Evolutionary conservation across 495 filamentous ascomycete genomes (phyloP).

Genomic region (Aspergillus taichungensis): DNA sequence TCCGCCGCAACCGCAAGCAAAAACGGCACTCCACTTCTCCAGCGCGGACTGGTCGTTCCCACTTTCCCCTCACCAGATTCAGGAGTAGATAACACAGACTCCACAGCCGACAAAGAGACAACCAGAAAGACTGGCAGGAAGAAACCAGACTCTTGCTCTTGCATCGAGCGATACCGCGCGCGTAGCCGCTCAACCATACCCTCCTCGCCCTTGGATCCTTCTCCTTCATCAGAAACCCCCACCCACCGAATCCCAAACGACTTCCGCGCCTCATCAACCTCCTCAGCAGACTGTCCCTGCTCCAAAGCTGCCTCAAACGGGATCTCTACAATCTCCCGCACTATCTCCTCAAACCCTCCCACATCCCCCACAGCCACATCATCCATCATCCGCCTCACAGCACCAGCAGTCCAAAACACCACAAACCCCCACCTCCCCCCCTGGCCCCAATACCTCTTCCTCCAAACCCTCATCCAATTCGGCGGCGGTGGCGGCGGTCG

Average conservation of each 20-base stretch:
- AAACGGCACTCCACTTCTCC: constrained; percentile 1
- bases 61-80: neutral
- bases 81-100: neutral
- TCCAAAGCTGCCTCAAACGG: constrained; percentile 1
- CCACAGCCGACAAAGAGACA: constrained; percentile 1
- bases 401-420: neutral
- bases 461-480: neutral
- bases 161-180: constrained; percentile 1
- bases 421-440: constrained; percentile 1
- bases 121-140: constrained; percentile 1
- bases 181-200: constrained; percentile 2
- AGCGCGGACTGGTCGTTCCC: neutral
- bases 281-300: neutral
- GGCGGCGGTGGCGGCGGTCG: neutral
- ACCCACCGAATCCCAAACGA: constrained; percentile 1
- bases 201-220: neutral
- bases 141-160: neutral
- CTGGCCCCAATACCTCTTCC: neutral
- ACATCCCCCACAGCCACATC: neutral
- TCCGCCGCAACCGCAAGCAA: neutral
- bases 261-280: neutral
- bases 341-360: neutral
- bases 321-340: neutral
- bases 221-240: neutral
- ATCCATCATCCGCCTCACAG: neutral